Evolutionary conservation across 106 monocot species (phyloP), one percentile per base, ranked within the genome.

Genomic region (Cymbidium sinense): DNA sequence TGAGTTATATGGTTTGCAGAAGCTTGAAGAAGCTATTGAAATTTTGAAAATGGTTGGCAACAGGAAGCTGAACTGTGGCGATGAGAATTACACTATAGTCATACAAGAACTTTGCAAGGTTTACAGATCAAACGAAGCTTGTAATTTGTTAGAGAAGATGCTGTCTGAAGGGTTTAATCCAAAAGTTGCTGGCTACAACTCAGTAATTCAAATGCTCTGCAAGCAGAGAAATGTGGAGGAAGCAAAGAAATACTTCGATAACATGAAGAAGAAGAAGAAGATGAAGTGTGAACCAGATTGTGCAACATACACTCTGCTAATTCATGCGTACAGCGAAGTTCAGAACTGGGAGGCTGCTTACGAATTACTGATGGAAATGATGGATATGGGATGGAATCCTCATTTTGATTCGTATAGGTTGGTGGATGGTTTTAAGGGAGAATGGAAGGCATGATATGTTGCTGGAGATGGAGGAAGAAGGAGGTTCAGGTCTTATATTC

Each of bases 301-400:
- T 80, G 82, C 76, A 6, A 82, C 79, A 20, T 82, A 82, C 65
- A 82, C 79, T 39, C 73, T 77, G 82, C 64, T 86, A 39, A 77
- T 86, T 41, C 79, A 86, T 77, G 82, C 82, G 19, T 25, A 79
- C 33, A 76, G 79, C n/a, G 30, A 2, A 18, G 41, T 52, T 73
- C 50, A 74, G 28, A 77, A 77, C 28, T 86, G 79, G 82, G 79
- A 82, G 37, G 33, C 31, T 73, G 86, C 82, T 76, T 76, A 80
- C 77, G 41, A 19, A 28, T 67, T 86, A 37, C 52, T 86, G 72
- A 72, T 86, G 58, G 86, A 82, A 73, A 86, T 86, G n/a, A n/a
- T n/a, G n/a, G n/a, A n/a, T n/a, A n/a, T n/a, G n/a, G n/a, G 86
- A 58, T 86, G 72, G 79, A 17, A 50, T 76, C 82, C 86, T 34